Evolutionary conservation across 2,329 filamentous ascomycete genomes (phyloP).

Genomic region (Sarocladium oryzae): DNA sequence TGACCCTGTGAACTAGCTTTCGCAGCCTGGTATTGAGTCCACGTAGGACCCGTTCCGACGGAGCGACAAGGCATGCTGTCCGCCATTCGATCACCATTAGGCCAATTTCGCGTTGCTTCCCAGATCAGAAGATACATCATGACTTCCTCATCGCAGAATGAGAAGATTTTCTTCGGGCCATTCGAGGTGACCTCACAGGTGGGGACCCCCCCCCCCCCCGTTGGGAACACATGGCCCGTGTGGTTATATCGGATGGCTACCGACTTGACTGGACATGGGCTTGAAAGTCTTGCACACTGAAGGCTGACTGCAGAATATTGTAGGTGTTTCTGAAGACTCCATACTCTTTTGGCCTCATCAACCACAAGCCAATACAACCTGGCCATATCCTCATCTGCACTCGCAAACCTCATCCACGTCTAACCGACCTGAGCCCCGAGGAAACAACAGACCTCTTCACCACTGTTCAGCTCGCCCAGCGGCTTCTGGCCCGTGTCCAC

Average conservation of each 20-base stretch:
- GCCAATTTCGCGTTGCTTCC: constrained; percentile 11
- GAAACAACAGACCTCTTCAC: constrained; percentile 79
- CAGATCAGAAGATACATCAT: constrained; percentile 20
- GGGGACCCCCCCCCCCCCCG: no score
- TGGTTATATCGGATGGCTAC: no score
- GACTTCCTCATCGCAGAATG: constrained; percentile 21
- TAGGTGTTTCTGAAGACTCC: constrained; percentile 83
- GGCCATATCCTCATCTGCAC: constrained; percentile 92
- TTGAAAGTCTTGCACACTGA: no score
- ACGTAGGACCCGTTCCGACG: not conserved
- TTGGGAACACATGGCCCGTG: no score
- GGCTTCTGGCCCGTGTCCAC: constrained; percentile 59
- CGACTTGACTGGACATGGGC: no score
- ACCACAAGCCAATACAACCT: constrained; percentile 88
- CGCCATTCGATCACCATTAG: not conserved
- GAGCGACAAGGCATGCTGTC: not conserved
- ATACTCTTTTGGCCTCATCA: constrained; percentile 82
- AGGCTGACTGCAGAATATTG: not conserved
- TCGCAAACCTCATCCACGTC: constrained; percentile 57
- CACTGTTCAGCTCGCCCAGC: constrained; percentile 77
- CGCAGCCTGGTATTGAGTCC: no score
- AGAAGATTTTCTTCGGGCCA: constrained; percentile 60
- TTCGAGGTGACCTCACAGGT: constrained; percentile 73
- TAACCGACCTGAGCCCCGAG: constrained; percentile 63
- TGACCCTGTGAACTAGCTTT: no score